These are phyloP conservation scores for Cryptococcus jaspeensis DNA, from an alignment of 1,284 basidiomycete genomes.

Conservation along the genomic window DNA sequence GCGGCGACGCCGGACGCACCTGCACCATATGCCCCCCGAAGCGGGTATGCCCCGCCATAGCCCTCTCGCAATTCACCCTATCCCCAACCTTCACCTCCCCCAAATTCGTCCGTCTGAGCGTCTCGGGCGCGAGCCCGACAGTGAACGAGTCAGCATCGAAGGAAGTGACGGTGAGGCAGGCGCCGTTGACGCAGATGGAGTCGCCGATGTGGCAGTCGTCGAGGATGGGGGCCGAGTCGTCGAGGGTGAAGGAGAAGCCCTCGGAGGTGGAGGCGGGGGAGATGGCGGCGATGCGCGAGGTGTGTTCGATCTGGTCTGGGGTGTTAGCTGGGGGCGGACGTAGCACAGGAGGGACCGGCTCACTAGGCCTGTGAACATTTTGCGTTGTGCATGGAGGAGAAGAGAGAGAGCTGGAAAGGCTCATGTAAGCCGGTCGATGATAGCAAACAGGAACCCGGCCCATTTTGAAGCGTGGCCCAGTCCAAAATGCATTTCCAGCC, in stretches of 20 bases:
- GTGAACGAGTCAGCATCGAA: constrained; percentile 79
- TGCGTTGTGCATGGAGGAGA: background rate
- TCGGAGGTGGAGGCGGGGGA: constrained; percentile 35
- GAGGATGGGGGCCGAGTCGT: constrained; percentile 70
- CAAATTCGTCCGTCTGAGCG: constrained; percentile 83
- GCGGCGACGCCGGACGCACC: constrained; percentile 56
- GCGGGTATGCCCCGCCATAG: constrained; percentile 85
- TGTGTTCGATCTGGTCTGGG: constrained; percentile 51
- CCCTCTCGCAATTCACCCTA: constrained; percentile 88
- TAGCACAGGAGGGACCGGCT: too few relatives aligned
- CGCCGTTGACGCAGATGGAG: constrained; percentile 84
- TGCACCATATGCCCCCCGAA: constrained; percentile 99
- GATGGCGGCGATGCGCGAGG: constrained; percentile 41
- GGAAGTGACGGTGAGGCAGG: constrained; percentile 85
- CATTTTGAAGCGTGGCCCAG: too few relatives aligned
- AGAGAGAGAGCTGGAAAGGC: background rate
- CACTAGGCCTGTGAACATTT: constrained; percentile 52
- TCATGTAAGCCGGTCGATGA: background rate
- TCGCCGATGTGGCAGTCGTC: constrained; percentile 92
- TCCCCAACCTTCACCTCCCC: constrained; percentile 79
- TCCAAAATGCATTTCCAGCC: too few relatives aligned
- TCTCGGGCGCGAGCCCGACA: constrained; percentile 95
- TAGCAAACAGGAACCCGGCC: too few relatives aligned
- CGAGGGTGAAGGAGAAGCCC: constrained; percentile 83
- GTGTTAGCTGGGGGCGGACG: background rate